Percentiles rank a stretch among this genome's conserved stretches.
These are phyloP conservation scores for Solioccasus polychromus DNA, from an alignment of 768 basidiomycete genomes.

Conservation along the genomic window DNA sequence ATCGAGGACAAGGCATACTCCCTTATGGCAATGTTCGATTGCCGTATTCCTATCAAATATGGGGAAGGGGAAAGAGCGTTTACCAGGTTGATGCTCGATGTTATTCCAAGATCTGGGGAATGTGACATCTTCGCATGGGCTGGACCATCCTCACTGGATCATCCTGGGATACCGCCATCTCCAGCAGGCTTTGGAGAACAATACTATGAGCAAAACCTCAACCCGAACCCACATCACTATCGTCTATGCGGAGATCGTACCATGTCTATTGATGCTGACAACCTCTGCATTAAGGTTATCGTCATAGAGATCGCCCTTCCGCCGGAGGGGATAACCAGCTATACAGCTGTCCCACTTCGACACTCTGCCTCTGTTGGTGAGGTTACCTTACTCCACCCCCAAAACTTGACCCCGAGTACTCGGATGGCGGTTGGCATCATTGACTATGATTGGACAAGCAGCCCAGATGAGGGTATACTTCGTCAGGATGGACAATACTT, in stretches of 20 bases:
- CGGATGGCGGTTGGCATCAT: conserved; percentile 20
- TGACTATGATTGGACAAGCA: conserved; percentile 19
- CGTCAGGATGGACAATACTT: conserved; percentile 10
- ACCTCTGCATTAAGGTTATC: conserved; percentile 9
- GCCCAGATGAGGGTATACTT: conserved; percentile 9
- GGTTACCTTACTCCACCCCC: conserved; percentile 1
- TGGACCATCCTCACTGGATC: conserved; percentile 7
- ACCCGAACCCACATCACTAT: conserved; percentile 11
- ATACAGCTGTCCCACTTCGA: background rate
- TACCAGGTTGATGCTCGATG: conserved; percentile 15
- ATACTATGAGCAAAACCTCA: conserved; percentile 2
- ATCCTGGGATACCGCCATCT: conserved; percentile 14
- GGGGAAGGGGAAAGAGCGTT: conserved; percentile 17
- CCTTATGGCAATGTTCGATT: conserved; percentile 18
- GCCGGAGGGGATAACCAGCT: background rate
- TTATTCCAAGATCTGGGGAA: conserved; percentile 14
- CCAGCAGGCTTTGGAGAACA: conserved; percentile 8
- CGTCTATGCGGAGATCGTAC: conserved; percentile 21
- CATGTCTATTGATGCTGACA: conserved; percentile 5
- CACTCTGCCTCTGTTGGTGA: conserved; percentile 5
- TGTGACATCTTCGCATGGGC: conserved; percentile 25
- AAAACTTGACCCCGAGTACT: background rate
- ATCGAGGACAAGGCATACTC: conserved; percentile 20
- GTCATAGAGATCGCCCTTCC: conserved; percentile 8
- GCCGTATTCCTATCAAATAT: conserved; percentile 7